These are phyloP conservation scores for Blastobotrys serpentis DNA, from an alignment of 1,139 yeast genomes.

Conservation along the genomic window DNA sequence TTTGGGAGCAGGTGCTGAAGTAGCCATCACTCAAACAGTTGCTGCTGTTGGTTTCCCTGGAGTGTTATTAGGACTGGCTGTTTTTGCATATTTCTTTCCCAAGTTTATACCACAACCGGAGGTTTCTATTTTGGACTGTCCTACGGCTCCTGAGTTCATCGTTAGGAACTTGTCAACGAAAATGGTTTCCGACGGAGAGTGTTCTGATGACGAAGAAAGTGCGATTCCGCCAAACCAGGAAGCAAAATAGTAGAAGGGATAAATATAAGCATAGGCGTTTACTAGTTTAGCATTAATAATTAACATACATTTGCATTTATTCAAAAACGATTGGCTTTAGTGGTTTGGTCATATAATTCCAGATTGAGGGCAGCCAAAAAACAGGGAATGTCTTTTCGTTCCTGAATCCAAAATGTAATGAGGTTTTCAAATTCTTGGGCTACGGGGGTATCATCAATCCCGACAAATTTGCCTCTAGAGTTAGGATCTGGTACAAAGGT, in stretches of 20 bases:
- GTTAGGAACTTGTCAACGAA: slow-evolving; percentile 37
- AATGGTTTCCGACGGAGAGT: not conserved
- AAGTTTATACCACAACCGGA: slow-evolving; percentile 61
- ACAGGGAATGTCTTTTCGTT: slow-evolving; percentile 72
- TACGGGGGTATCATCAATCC: slow-evolving; percentile 38
- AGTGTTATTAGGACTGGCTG: slow-evolving; percentile 66
- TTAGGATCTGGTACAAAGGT: slow-evolving; percentile 41
- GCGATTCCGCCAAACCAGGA: not conserved
- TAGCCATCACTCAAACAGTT: slow-evolving; percentile 78
- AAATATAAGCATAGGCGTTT: not conserved
- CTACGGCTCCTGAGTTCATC: slow-evolving; percentile 64
- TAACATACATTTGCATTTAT: not conserved
- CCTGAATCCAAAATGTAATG: slow-evolving; percentile 65
- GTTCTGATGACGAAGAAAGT: not conserved
- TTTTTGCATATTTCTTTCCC: slow-evolving; percentile 62
- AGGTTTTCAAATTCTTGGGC: slow-evolving; percentile 55
- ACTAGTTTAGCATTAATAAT: not conserved
- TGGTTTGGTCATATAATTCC: slow-evolving; percentile 52
- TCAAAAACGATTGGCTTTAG: slow-evolving; percentile 28
- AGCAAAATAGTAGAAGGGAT: not conserved
- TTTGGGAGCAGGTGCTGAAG: slow-evolving; percentile 72
- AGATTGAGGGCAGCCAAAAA: slow-evolving; percentile 75
- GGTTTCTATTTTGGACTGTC: slow-evolving; percentile 62
- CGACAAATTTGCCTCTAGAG: slow-evolving; percentile 35
- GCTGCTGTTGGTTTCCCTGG: slow-evolving; percentile 97